phyloP scores from a whole-genome alignment of 1,284 basidiomycete species.

The Ganoderma sinense region DNA sequence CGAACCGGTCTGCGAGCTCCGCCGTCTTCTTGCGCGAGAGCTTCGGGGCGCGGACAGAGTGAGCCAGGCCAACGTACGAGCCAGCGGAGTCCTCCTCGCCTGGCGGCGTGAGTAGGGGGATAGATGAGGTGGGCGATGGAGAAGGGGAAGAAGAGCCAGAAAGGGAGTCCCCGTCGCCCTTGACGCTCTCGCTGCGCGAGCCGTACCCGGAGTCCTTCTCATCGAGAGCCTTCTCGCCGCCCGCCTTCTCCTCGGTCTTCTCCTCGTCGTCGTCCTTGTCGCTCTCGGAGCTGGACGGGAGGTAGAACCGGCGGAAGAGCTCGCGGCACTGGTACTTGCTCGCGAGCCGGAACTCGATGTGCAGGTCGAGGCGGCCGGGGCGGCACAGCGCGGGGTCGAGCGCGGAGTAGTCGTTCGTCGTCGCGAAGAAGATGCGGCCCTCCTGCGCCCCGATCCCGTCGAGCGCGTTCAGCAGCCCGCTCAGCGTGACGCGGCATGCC shows the following conservation, averaged over 20 bases:
- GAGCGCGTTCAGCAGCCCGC: slow-evolving; percentile 76
- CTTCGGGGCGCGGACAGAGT: slow-evolving; percentile 38
- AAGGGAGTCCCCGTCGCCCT: slow-evolving; percentile 18
- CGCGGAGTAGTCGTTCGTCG: slow-evolving; percentile 73
- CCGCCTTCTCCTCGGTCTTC: slow-evolving; percentile 24
- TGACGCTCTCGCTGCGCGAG: slow-evolving; percentile 16
- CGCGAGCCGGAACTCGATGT: slow-evolving; percentile 75
- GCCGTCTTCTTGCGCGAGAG: slow-evolving; percentile 45
- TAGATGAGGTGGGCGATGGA: slow-evolving; percentile 5
- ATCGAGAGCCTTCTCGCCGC: slow-evolving; percentile 19
- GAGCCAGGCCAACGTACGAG: slow-evolving; percentile 38
- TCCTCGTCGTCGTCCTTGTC: background rate
- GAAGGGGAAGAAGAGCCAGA: slow-evolving; percentile 9
- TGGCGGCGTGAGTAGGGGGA: background rate
- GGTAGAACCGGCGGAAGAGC: slow-evolving; percentile 72
- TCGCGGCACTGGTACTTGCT: slow-evolving; percentile 70
- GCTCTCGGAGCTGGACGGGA: slow-evolving; percentile 37
- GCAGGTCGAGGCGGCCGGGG: slow-evolving; percentile 84
- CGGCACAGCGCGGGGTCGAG: slow-evolving; percentile 78
- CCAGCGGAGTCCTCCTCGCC: slow-evolving; percentile 4
- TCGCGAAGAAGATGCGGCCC: slow-evolving; percentile 79
- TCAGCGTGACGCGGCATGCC: slow-evolving; percentile 61
- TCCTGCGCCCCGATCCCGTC: slow-evolving; percentile 82
- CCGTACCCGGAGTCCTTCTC: slow-evolving; percentile 30
- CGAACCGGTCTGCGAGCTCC: slow-evolving; percentile 63